A percentile compares a stretch with the other conserved stretches of the same genome.
These are phyloP conservation scores for Candida pseudoviswanathii DNA, from an alignment of 1,139 yeast genomes.

Conservation along the genomic window DNA sequence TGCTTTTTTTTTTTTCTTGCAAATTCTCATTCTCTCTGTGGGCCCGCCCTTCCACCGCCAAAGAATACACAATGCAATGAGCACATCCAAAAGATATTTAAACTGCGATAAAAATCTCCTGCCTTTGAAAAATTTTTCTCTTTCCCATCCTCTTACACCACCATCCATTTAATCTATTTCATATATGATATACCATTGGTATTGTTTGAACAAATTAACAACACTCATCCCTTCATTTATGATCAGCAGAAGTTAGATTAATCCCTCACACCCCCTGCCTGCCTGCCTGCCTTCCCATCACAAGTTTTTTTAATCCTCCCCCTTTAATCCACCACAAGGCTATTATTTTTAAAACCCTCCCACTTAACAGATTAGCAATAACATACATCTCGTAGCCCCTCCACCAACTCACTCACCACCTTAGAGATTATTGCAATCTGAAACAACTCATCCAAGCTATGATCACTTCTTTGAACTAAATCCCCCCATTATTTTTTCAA, in stretches of 20 bases:
- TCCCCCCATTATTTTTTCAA: neutral
- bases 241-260: constrained; percentile 8
- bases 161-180: neutral
- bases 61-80: too few relatives aligned
- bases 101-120: neutral
- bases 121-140: neutral
- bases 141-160: neutral
- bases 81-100: too few relatives aligned
- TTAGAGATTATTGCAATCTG: neutral
- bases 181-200: constrained; percentile 9
- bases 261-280: neutral
- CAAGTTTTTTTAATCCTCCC: too few relatives aligned
- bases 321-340: too few relatives aligned
- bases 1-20: neutral
- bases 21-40: neutral
- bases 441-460: constrained; percentile 7
- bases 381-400: neutral
- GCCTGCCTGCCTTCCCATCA: too few relatives aligned
- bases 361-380: neutral
- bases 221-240: constrained; percentile 6
- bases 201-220: constrained; percentile 6
- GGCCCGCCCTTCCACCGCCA: too few relatives aligned
- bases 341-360: neutral
- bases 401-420: neutral
- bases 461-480: constrained; percentile 5